Evolutionary conservation across 139 green algal species (phyloP), one percentile per base, ranked within the genome.

Genomic region (Chlamydomonas sp.): DNA sequence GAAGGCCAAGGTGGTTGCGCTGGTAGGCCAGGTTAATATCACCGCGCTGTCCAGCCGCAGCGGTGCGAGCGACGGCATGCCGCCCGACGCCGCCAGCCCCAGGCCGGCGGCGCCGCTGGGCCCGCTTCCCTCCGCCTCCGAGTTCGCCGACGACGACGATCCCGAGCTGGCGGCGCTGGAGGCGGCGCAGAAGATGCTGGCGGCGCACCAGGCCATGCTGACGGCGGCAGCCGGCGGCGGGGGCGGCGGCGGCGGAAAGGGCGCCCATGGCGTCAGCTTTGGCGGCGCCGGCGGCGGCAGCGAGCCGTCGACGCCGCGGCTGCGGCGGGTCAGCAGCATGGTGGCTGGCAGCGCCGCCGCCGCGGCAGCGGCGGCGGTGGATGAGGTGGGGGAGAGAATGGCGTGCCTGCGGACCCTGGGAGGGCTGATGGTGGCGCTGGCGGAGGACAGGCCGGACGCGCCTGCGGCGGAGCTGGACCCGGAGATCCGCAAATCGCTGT

Each of bases 121-220:
- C 17, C 61, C 14, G 1, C 18, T 85, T 17, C 80, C 80, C 6
- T 71, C 68, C 16, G 80, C 80, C 80, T 12, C 2, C 0, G 80
- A 85, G 58, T 81, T 88, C 9, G 62, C 63, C 0, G 83, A 82
- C 15, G 49, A 78, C 63, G 63, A 88, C 18, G 83, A 88, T 7
- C 83, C 83, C 31, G 83, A 88, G 73, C 2, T 88, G 63, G 83
- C 83, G 31, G 83, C 83, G 18, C 63, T 88, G 63, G 83, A 88
- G 64, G 83, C 74, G 2, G n/a, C 74, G 6, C 74, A 80, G 73
- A 58, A 17, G 31, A 2, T 82, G 18, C 73, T 88, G 31, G 74
- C 61, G 6, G 15, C 62, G n/a, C 83, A 80, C 61, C 3, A 72
- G 63, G 57, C 12, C 12, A 31, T 20, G 68, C 12, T 12, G 18